Evolutionary conservation across 2,329 filamentous ascomycete species (phyloP), one percentile per base, ranked within the genome.

Genomic region (Neofusicoccum parvum): DNA sequence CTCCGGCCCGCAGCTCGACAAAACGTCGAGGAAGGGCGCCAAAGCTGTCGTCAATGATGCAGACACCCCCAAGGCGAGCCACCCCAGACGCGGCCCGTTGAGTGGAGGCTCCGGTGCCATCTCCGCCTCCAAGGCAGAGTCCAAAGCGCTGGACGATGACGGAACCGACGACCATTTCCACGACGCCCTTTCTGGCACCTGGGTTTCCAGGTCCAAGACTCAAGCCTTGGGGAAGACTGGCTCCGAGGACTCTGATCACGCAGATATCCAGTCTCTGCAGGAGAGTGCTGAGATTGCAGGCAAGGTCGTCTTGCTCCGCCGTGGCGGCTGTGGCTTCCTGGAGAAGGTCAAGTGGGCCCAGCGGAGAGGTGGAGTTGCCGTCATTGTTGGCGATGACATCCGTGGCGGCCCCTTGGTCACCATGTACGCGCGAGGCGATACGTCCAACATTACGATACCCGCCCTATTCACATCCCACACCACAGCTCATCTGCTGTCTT

Each of bases 261-360:
- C 92, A 67, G 92, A 97, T 77, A 97, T 97, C 68, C 92, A 96
- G 76, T 94, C 90, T 1, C 83, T 97, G 67, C 93, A 97, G 78
- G 92, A 97, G 79, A 89, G 89, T 62, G 93, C 94, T 23, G 94
- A 98, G 76, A 98, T 99, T 69, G 85, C 89, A 37, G 95, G 95
- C 70, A 98, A 97, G 79, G 88, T 99, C 54, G 95, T 96, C 2
- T 82, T 99, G 62, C 83, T 99, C 65, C 96, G 92, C 76, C 88
- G 95, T 64, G 95, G 95, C 66, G 95, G 94, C 7, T 99, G 95
- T 77, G 95, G 95, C 5, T 99, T 99, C 76, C 80, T 97, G 67
- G 94, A 98, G 75, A 99, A 99, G 79, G 92, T 95, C 69, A 94
- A 96, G 81, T 99, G 95, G 95, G 92, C 91, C 12, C 95, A 99